Evolutionary conservation across 2,329 filamentous ascomycete species (phyloP).

Genomic region (Rhinocladiella similis): DNA sequence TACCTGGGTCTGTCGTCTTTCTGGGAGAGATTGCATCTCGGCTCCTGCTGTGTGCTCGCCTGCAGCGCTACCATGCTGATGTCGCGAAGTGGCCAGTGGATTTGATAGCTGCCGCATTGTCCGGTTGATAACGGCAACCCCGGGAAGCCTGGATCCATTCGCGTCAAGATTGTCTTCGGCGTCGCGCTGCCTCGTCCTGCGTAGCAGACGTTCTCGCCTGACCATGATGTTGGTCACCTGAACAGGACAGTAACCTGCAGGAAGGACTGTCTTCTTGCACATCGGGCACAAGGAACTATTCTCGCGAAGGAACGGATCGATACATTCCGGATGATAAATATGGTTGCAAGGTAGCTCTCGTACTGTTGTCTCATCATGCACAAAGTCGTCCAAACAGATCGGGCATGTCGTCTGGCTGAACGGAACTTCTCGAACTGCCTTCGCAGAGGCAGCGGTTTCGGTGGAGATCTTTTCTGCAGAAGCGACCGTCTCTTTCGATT

Average conservation of each 20-base stretch:
- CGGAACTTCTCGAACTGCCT: slow-evolving; percentile 30
- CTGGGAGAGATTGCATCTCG: slow-evolving; percentile 4
- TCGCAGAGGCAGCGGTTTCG: slow-evolving; percentile 2
- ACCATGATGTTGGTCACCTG: slow-evolving; percentile 84
- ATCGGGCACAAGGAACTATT: slow-evolving; percentile 86
- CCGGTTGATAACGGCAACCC: slow-evolving; percentile 7
- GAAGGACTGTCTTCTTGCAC: slow-evolving; percentile 83
- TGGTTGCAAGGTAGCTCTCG: slow-evolving; percentile 87
- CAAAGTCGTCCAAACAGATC: slow-evolving; percentile 86
- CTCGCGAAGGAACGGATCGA: slow-evolving; percentile 76
- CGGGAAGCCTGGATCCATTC: background rate
- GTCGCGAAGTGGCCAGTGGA: slow-evolving; percentile 1
- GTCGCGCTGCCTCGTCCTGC: slow-evolving; percentile 34
- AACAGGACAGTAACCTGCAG: slow-evolving; percentile 63
- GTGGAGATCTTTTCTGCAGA: slow-evolving; percentile 2
- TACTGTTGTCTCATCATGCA: slow-evolving; percentile 68
- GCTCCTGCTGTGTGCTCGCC: slow-evolving; percentile 4
- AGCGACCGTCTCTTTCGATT: slow-evolving; percentile 1
- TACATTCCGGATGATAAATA: slow-evolving; percentile 90
- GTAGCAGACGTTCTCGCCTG: slow-evolving; percentile 70
- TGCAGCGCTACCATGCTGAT: slow-evolving; percentile 3
- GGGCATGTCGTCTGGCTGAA: slow-evolving; percentile 78
- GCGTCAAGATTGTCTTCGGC: background rate
- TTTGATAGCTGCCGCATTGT: slow-evolving; percentile 12
- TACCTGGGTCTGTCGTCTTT: background rate